Evolutionary conservation across 805 yeast genomes (phyloP), one percentile per base, ranked within the genome.

Genomic region (Metschnikowia sp.): DNA sequence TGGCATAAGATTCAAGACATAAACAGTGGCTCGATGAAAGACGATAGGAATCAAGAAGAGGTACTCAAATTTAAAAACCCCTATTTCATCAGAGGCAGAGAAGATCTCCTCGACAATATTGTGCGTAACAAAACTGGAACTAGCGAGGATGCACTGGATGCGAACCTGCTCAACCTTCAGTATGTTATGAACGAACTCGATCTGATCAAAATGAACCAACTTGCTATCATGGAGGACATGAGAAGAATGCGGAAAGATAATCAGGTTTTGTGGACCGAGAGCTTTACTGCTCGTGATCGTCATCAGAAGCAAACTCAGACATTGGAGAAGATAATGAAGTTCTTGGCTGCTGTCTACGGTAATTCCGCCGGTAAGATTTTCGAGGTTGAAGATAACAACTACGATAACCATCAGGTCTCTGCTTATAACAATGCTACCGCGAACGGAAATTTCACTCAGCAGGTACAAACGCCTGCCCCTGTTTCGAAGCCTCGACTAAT

Each of bases 1-100:
- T 94, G 97, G 97, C 98, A 91, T 71, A 94, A 94, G 68, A 94
- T 94, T 4, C 99, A 94, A 67, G 98, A 94, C 66, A 82, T 91
- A 19, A 86, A 71, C 48, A 78, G 86, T 26, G 97, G 95, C 2
- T 78, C 91, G 4, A 68, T 83, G 49, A 61, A 61, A 39, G 66
- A 63, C 34, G 72, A 78, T 47, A 70, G 66, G 35, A 75, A 70
- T 48, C 68, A 69, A 36, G 97, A 91, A 47, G 98, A 94, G 59
- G 78, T 82, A 46, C 85, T 91, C 87, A 95, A 90, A 66, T 94
- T 94, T 70, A 83, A 82, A 52, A 88, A 90, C 53, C 90, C 94
- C 2, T 77, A 82, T 60, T 94, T 94, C 63, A 71, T 81, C 33
- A 75, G 77, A 49, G 96, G 79, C 45, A 76, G 88, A 44, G 96